Evolutionary conservation across 2,329 filamentous ascomycete genomes (phyloP), one percentile per base, ranked within the genome.

Genomic region (Fusarium illudens): DNA sequence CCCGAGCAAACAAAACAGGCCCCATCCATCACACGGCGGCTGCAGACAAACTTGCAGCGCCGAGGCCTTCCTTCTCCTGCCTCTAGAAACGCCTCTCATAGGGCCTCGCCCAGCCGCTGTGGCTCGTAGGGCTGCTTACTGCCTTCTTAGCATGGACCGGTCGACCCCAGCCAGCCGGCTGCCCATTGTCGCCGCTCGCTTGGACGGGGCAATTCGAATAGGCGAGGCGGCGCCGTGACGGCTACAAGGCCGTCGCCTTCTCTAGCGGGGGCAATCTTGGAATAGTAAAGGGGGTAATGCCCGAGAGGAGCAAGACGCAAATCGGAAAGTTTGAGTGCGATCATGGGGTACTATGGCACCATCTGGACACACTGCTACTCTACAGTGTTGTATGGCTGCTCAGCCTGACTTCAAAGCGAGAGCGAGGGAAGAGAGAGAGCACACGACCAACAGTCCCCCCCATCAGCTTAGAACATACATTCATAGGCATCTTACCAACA

Each of bases 101-200:
- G 51, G 36, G 39, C 33, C 60, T 48, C 33, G 19, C 20, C 17
- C 53, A 59, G 52, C 57, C 65, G 65, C 63, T 36, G 63, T 72
- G 63, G 60, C 59, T 66, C 58, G 32, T 72, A 72, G 70, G 70
- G 70, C 70, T 72, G 68, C 54, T 62, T 56, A 39, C 51, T 54
- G 39, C 22, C 19, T 22, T 13, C 62, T 19, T 33, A 34, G 39
- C 29, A 56, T n/a, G n/a, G n/a, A n/a, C n/a, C n/a, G n/a, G n/a
- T 20, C n/a, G 19, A 36, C 53, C 53, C 27, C 25, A 17, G 19
- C 33, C 33, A 20, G 27, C 33, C 51, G 9, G 33, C 25, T 34
- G 36, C 17, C 39, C 15, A 32, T 29, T 33, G 19, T 55, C 55
- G 49, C 25, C 36, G 36, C 39, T 60, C 32, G 48, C 61, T 54